phyloP scores from a whole-genome alignment of 208 protist species.

The Angomonas ambiguus region DNA sequence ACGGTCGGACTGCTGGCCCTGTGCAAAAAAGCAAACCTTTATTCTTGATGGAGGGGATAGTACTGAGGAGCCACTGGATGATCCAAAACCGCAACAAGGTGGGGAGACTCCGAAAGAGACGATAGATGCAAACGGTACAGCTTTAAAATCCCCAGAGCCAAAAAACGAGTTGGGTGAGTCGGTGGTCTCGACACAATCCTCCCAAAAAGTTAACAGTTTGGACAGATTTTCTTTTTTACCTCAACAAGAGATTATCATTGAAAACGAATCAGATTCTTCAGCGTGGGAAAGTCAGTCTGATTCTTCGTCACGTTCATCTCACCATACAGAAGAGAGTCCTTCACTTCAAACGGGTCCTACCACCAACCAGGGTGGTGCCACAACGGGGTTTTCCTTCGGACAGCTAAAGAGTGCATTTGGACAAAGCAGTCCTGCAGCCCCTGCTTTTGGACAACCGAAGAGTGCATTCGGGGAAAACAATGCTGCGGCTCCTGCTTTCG shows the following conservation, averaged over 20 bases:
- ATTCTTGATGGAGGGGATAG: neutral
- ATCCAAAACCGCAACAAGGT: neutral
- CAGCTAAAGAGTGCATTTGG: too few species aligned
- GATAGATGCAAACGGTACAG: neutral
- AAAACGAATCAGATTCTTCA: too few species aligned
- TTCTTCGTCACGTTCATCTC: too few species aligned
- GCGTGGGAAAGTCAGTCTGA: too few species aligned
- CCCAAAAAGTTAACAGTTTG: too few species aligned
- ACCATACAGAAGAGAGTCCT: too few species aligned
- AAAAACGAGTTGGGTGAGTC: neutral
- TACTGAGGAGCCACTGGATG: neutral
- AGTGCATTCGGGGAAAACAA: neutral
- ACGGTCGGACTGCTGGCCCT: constrained; percentile 58
- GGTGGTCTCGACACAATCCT: neutral
- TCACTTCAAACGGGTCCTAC: too few species aligned
- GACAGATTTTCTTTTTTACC: too few species aligned
- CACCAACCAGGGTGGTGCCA: too few species aligned
- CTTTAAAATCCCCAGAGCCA: neutral
- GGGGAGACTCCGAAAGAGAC: neutral
- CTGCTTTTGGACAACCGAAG: neutral
- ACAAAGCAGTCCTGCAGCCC: neutral
- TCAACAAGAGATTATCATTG: too few species aligned
- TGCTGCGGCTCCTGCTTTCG: neutral
- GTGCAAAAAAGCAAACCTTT: constrained; percentile 44
- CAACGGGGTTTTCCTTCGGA: too few species aligned